Conservation (phyloP, 2,329 filamentous ascomycete species). For the Cladosporium sp. region DNA sequence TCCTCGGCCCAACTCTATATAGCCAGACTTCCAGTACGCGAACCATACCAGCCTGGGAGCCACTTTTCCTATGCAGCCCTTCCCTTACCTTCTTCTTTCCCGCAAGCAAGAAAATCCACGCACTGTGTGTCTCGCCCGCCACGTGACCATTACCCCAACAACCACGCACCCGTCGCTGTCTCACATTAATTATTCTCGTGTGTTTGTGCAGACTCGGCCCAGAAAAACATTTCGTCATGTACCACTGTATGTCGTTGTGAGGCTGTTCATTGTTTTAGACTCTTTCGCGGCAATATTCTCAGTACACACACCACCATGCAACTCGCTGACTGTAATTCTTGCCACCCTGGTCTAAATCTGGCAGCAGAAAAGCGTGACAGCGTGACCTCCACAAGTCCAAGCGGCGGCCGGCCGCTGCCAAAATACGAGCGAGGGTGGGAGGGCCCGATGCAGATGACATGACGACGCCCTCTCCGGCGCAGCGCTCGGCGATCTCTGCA, state of each 20-base stretch:
- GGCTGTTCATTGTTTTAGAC: not conserved
- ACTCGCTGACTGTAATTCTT: not conserved
- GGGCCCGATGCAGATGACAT: constrained; percentile 3
- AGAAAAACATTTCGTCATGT: not conserved
- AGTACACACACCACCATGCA: not conserved
- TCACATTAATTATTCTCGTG: not conserved
- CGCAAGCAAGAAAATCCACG: not conserved
- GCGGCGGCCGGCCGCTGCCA: not conserved
- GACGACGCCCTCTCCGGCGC: not conserved
- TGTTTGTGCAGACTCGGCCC: not conserved
- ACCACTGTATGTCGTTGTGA: not conserved
- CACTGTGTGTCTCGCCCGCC: not conserved
- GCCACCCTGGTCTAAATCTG: not conserved
- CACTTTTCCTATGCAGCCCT: not conserved
- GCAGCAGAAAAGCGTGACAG: not conserved
- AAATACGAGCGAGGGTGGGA: not conserved
- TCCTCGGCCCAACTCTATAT: not conserved
- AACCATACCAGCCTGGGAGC: not conserved
- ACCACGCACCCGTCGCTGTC: not conserved
- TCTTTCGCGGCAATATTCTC: not conserved
- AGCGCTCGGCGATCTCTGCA: not conserved
- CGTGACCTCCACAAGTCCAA: not conserved
- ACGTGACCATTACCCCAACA: constrained; percentile 10
- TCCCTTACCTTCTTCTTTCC: not conserved
- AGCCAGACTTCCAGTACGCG: not conserved